phyloP scores from a whole-genome alignment of 176 grass and related monocot species.

The Aegilops tauschii region DNA sequence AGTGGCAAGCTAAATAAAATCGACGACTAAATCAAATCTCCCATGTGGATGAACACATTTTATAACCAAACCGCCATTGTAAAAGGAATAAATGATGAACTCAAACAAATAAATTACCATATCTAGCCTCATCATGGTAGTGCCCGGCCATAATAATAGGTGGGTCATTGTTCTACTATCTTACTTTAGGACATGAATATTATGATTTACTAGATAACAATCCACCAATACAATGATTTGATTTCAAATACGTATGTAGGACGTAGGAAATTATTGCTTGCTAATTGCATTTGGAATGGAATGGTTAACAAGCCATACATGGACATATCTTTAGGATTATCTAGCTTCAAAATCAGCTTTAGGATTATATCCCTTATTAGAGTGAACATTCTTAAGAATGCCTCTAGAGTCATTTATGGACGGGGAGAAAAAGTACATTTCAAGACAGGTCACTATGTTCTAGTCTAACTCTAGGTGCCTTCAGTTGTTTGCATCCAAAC shows the following conservation, averaged over 20 bases:
- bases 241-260: neutral
- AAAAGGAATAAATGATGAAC: neutral
- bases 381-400: neutral
- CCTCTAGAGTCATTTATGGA: neutral
- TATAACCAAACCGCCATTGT: neutral
- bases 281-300: constrained; percentile 11
- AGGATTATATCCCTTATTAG: neutral
- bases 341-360: neutral
- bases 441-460: neutral
- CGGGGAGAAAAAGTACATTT: neutral
- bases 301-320: neutral
- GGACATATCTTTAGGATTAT: neutral
- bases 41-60: neutral
- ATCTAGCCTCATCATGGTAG: neutral
- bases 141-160: neutral
- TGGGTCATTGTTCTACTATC: neutral
- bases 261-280: neutral
- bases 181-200: neutral
- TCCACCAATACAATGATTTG: neutral
- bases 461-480: neutral
- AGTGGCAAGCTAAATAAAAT: neutral
- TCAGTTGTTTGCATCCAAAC: neutral
- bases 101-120: neutral
- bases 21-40: neutral
- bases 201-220: neutral